Conservation (phyloP, 73 alveolate species). For the Stentor roeselii region DNA sequence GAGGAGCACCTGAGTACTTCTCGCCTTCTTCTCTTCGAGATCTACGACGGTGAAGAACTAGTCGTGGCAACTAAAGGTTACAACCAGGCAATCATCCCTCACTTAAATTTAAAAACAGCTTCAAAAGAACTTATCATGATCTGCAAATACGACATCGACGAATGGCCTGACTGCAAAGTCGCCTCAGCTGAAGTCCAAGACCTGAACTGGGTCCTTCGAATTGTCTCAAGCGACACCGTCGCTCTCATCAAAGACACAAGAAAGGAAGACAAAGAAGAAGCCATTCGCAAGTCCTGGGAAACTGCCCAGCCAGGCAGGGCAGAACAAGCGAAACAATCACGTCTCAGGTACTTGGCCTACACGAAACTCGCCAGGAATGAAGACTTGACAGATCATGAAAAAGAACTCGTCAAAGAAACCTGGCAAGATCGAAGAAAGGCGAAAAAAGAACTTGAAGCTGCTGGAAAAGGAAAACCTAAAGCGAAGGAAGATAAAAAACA, state of each 20-base stretch:
- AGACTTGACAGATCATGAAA: slow-evolving; percentile 77
- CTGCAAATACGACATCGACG: slow-evolving; percentile 58
- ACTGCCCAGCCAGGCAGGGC: slow-evolving; percentile 96
- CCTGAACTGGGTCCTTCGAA: slow-evolving; percentile 80
- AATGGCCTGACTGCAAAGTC: slow-evolving; percentile 70
- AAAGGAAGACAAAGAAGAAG: slow-evolving; percentile 95
- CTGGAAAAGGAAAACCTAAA: slow-evolving; percentile 60
- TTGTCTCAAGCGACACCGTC: slow-evolving; percentile 84
- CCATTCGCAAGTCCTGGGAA: slow-evolving; percentile 93
- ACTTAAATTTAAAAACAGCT: slow-evolving; percentile 59
- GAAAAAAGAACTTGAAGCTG: slow-evolving; percentile 71
- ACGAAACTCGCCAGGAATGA: slow-evolving; percentile 74
- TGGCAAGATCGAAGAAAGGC: slow-evolving; percentile 66
- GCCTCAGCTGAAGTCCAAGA: slow-evolving; percentile 51
- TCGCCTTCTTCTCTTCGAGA: slow-evolving; percentile 52
- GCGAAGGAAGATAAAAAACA: slow-evolving; percentile 58
- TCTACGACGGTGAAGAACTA: slow-evolving; percentile 60
- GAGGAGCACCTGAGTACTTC: slow-evolving; percentile 43
- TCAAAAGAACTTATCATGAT: slow-evolving; percentile 30
- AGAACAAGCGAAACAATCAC: slow-evolving; percentile 89
- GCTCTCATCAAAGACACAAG: slow-evolving; percentile 92
- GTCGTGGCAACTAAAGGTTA: slow-evolving; percentile 56
- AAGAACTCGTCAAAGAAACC: slow-evolving; percentile 66
- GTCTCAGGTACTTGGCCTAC: slow-evolving; percentile 71
- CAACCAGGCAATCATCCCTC: slow-evolving; percentile 64